Conservation (phyloP, 148 eudicot genomes). For the Silene uniflora region DNA sequence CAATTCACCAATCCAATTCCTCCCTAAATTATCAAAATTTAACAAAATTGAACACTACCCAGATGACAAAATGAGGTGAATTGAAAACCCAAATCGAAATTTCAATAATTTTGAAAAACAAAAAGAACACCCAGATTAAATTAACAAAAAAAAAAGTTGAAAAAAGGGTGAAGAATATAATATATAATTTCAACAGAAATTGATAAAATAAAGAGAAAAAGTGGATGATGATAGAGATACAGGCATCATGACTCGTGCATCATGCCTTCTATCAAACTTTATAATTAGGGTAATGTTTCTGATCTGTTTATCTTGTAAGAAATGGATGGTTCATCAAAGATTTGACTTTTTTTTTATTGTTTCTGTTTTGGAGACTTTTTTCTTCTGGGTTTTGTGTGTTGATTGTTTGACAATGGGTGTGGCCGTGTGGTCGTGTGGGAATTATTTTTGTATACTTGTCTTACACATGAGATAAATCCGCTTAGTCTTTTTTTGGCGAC, state of each 20-base stretch:
- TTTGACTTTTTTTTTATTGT: background rate
- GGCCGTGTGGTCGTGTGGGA: background rate
- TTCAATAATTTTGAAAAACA: background rate
- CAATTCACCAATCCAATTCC: background rate
- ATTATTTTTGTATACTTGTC: background rate
- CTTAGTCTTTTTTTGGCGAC: no score
- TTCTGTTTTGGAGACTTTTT: background rate
- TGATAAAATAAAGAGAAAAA: background rate
- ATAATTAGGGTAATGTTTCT: background rate
- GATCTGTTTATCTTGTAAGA: background rate
- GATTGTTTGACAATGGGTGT: background rate
- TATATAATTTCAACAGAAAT: background rate
- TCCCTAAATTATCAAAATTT: background rate
- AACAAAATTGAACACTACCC: background rate
- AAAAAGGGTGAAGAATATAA: slow-evolving; percentile 1
- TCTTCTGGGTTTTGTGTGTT: background rate
- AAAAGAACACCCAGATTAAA: slow-evolving; percentile 1
- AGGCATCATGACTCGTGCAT: background rate
- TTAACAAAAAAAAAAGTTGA: background rate
- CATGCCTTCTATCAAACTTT: background rate
- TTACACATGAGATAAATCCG: background rate
- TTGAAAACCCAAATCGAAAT: background rate
- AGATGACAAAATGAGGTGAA: slow-evolving; percentile 5
- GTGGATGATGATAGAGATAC: slow-evolving; percentile 3
- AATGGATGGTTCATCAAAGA: slow-evolving; percentile 4